Evolutionary conservation across 768 basidiomycete genomes (phyloP).

Genomic region (Hygrophoropsis aurantiaca): DNA sequence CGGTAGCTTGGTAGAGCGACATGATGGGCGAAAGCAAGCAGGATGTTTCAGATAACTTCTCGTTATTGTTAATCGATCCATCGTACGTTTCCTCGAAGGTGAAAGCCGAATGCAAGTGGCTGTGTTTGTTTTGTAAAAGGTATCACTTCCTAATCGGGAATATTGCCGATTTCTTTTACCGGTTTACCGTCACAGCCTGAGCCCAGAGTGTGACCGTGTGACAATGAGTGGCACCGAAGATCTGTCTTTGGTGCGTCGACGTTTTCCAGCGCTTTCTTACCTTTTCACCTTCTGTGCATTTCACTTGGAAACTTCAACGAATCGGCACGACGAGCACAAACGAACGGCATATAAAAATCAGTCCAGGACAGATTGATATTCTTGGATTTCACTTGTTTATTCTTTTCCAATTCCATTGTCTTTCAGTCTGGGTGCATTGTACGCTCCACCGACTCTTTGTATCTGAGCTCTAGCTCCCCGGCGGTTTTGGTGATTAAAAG

Average conservation of each 20-base stretch:
- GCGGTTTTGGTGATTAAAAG: conserved; percentile 3
- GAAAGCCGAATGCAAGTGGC: background rate
- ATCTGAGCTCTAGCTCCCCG: conserved; percentile 6
- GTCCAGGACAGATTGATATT: conserved; percentile 14
- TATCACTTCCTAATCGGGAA: conserved; percentile 12
- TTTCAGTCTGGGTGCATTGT: conserved; percentile 6
- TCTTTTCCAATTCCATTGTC: background rate
- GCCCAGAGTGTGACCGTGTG: too few species aligned
- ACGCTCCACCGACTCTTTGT: conserved; percentile 8
- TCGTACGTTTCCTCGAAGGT: conserved; percentile 9
- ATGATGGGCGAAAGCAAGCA: conserved; percentile 32
- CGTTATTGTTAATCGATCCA: conserved; percentile 10
- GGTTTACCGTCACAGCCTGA: too few species aligned
- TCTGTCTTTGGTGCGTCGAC: conserved; percentile 4
- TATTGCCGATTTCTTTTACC: background rate
- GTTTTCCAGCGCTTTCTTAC: conserved; percentile 27
- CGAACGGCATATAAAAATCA: conserved; percentile 15
- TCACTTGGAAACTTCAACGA: conserved; percentile 18
- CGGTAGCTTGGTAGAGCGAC: conserved; percentile 78
- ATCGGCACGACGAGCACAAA: conserved; percentile 8
- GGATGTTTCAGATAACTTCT: background rate
- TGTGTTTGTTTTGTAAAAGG: conserved; percentile 20
- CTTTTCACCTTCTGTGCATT: conserved; percentile 11
- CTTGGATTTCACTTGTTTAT: conserved; percentile 10
- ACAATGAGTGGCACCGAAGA: conserved; percentile 13